phyloP scores from a whole-genome alignment of 768 basidiomycete species.

The Phaffia tasmanica region DNA sequence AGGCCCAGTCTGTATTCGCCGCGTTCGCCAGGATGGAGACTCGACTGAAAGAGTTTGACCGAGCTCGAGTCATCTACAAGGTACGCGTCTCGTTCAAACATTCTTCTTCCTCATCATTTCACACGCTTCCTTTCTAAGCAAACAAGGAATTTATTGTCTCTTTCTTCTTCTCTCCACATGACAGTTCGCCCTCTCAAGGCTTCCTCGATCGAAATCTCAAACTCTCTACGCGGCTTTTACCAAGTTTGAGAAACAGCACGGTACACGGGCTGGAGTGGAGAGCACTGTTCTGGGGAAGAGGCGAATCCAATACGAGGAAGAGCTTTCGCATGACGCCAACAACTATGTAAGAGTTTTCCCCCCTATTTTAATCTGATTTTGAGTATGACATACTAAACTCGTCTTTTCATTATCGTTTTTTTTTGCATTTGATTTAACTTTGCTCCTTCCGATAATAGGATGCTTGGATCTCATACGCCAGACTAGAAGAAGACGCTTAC shows the following conservation, averaged over 20 bases:
- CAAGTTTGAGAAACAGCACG: conserved; percentile 96
- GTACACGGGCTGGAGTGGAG: conserved; percentile 74
- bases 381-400: not conserved
- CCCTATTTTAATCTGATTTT: not conserved
- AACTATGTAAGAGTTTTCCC: conserved; percentile 49
- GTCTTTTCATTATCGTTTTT: not conserved
- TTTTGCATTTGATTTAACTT: not conserved
- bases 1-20: conserved; percentile 80
- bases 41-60: conserved; percentile 87
- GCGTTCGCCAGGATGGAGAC: conserved; percentile 97
- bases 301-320: conserved; percentile 98
- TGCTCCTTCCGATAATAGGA: conserved; percentile 40
- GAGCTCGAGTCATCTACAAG: conserved; percentile 95
- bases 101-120: not conserved
- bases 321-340: conserved; percentile 73
- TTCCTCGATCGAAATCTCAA: conserved; percentile 78
- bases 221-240: conserved; percentile 84
- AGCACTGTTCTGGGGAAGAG: conserved; percentile 91
- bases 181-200: conserved; percentile 85
- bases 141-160: not conserved
- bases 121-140: too few relatives aligned
- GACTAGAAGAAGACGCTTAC: conserved; percentile 81
- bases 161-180: not conserved
- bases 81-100: conserved; percentile 41
- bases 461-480: conserved; percentile 93